Evolutionary conservation across 1,284 basidiomycete species (phyloP).

Genomic region (Cryptococcus hybrid): DNA sequence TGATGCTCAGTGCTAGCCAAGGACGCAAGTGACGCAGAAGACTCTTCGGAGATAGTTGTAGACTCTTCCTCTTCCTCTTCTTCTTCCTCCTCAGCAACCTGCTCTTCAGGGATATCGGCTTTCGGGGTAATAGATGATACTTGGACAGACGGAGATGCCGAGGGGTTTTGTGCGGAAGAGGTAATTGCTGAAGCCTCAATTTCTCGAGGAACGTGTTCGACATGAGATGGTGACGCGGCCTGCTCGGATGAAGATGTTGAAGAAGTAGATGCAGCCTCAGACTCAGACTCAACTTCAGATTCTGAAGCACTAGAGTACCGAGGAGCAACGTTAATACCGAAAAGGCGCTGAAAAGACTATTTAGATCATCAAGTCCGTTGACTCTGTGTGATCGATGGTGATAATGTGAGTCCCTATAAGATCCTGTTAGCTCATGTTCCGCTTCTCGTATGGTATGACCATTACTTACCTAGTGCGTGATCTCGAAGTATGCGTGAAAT

Average conservation of each 20-base stretch:
- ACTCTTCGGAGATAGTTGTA: constrained; percentile 1
- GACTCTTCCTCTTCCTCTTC: constrained; percentile 25
- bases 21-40: constrained; percentile 24
- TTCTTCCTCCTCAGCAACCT: constrained; percentile 3
- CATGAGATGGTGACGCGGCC: constrained; percentile 36
- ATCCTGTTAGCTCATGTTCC: neutral
- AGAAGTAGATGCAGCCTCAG: neutral
- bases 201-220: constrained; percentile 33
- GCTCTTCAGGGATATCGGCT: neutral
- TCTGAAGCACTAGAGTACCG: neutral
- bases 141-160: no score
- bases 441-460: neutral
- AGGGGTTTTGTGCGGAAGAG: constrained; percentile 34
- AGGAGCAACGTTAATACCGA: constrained; percentile 36
- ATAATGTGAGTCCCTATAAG: neutral
- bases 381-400: neutral
- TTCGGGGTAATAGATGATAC: constrained; percentile 38
- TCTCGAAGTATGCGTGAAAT: constrained; percentile 1
- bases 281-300: neutral
- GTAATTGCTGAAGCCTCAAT: constrained; percentile 37
- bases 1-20: constrained; percentile 31
- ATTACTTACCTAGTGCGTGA: constrained; percentile 14
- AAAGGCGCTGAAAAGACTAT: constrained; percentile 32
- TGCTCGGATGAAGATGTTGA: constrained; percentile 19
- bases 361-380: constrained; percentile 25